Conservation (phyloP, 305 asterid species). For the Euphrasia arctica region DNA sequence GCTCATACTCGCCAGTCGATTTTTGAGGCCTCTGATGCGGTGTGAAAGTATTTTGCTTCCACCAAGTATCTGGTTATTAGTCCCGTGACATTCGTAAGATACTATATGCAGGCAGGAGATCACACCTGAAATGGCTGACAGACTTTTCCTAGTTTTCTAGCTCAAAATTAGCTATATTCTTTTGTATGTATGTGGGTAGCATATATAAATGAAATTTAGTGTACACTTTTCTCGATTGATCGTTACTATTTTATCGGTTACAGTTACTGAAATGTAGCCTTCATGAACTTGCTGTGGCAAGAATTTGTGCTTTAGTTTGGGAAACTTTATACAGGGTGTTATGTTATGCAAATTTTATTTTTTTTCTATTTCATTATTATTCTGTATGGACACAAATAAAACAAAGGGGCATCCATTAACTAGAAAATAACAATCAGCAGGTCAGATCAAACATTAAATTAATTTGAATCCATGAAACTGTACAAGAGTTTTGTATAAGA, state of each 20-base stretch:
- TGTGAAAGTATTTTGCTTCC: constrained; percentile 16
- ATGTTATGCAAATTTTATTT: not conserved
- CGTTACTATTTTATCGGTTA: constrained; percentile 12
- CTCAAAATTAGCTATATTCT: constrained; percentile 26
- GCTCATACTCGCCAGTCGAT: constrained; percentile 86
- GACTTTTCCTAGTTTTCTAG: constrained; percentile 10
- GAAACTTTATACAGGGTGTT: not conserved
- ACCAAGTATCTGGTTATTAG: constrained; percentile 5
- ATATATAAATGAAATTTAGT: constrained; percentile 7
- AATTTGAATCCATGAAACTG: too few species aligned
- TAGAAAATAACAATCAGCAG: too few species aligned
- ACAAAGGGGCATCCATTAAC: too few species aligned
- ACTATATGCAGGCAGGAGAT: constrained; percentile 3
- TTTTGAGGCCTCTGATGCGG: constrained; percentile 45
- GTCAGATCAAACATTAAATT: too few species aligned
- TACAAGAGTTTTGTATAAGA: too few species aligned
- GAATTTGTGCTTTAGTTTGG: not conserved
- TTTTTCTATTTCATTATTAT: too few species aligned
- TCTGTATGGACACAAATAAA: too few species aligned
- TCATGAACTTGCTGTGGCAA: not conserved
- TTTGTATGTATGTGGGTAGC: constrained; percentile 19
- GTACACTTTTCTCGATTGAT: constrained; percentile 10
- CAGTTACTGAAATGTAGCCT: not conserved
- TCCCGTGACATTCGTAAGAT: not conserved
- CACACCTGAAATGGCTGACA: constrained; percentile 4